These are phyloP conservation scores for Plantago rigida DNA, from an alignment of 305 asterid genomes.

Conservation along the genomic window DNA sequence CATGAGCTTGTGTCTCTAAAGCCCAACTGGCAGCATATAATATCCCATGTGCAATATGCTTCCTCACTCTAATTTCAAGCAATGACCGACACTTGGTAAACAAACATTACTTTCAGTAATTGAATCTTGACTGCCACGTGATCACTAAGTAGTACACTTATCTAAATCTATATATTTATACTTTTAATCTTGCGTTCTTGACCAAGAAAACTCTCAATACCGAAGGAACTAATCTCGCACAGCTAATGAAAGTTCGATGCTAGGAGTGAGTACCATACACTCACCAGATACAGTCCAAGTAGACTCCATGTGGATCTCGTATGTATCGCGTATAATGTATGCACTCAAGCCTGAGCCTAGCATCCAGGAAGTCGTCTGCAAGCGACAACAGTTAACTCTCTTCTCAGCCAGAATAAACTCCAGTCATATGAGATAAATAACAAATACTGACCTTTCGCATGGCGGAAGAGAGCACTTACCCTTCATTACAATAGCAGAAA, in stretches of 20 bases:
- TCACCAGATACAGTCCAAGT: no score
- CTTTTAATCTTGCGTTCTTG: not conserved
- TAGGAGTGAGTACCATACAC: no score
- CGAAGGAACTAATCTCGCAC: no score
- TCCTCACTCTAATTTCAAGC: constrained; percentile 7
- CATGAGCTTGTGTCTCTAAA: constrained; percentile 1
- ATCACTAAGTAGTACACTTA: not conserved
- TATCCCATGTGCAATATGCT: constrained; percentile 35
- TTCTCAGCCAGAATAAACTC: not conserved
- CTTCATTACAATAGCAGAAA: not conserved
- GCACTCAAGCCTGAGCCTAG: no score
- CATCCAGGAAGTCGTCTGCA: no score
- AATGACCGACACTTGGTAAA: constrained; percentile 34
- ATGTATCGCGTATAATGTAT: no score
- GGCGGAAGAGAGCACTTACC: not conserved
- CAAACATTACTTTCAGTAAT: constrained; percentile 20
- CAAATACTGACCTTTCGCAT: not conserved
- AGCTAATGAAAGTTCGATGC: no score
- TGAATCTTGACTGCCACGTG: constrained; percentile 22
- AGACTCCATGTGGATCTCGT: no score
- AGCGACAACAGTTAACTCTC: no score
- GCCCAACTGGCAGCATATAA: constrained; percentile 35
- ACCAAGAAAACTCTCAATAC: not conserved
- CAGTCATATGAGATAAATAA: not conserved
- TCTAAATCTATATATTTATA: not conserved